Evolutionary conservation across 495 filamentous ascomycete species (phyloP), one percentile per base, ranked within the genome.

Genomic region (Rusavskia elegans): DNA sequence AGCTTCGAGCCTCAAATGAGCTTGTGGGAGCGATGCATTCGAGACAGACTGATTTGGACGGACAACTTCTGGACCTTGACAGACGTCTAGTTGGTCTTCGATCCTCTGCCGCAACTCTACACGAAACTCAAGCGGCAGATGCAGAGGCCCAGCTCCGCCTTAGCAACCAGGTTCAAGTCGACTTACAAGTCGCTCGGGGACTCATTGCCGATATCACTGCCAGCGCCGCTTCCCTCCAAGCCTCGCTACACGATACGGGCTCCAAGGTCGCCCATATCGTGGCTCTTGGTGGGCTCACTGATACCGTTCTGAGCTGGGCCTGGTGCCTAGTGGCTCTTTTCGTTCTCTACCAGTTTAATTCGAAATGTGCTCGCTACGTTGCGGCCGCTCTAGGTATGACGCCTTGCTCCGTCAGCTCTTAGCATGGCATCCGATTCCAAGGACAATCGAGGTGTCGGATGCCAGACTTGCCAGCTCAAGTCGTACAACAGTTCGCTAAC

Each of bases 51-150:
- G 38, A 46, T 17, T 27, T 60, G 25, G 56, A 59, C 20, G 30
- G 55, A 7, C 27, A 73, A 71, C 69, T 62, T 27, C 57, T 76
- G 6, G 60, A 57, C 14, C 64, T 76, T 46, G 64, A 68, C 42
- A 53, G 45, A 9, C 60, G 61, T 5, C 63, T 76, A 25, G 55
- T 66, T 11, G 45, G 63, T 25, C 66, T 72, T 2, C 61, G 69
- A 45, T 27, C 45, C 2, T 69, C 56, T 49, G 69, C 68, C 11
- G 61, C 63, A 25, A 56, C 57, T 17, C 39, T 77, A 3, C 66
- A 66, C 19, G 59, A 63, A 45, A 59, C 59, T 14, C 73, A 77
- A 44, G 50, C 49, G 6, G 53, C 61, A 29, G 71, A 75, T 40
- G 60, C 63, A 7, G 61, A 74, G 51, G 52, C 62, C 0, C 59